Percentiles rank a stretch among this genome's conserved stretches.
Conservation (phyloP, 208 protist species). For the Wallacemonas sp. region DNA sequence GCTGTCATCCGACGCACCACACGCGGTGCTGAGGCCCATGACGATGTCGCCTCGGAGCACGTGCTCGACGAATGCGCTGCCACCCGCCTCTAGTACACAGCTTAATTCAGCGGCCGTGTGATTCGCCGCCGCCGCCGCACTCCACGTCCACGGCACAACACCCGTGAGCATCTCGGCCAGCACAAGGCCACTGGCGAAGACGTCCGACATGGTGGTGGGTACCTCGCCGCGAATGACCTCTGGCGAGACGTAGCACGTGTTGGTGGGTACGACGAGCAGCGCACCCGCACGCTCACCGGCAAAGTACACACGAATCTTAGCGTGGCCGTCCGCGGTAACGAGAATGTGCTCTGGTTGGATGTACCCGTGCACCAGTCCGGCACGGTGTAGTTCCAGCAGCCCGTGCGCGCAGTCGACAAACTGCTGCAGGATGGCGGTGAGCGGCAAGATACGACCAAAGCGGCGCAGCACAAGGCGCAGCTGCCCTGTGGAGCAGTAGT, state of each 20-base stretch:
- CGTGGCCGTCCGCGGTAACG: not conserved
- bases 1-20: not conserved
- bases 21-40: not conserved
- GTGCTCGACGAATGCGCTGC: not conserved
- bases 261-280: not conserved
- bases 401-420: not conserved
- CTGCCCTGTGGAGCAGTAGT: not conserved
- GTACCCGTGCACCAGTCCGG: not conserved
- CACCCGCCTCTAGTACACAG: not conserved
- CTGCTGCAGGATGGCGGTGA: not conserved
- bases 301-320: slow-evolving; percentile 1
- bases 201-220: not conserved
- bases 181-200: not conserved
- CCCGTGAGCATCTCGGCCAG: not conserved
- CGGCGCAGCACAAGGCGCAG: not conserved
- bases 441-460: not conserved
- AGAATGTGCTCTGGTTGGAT: not conserved
- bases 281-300: not conserved
- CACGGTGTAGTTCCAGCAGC: not conserved
- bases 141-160: not conserved
- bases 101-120: not conserved
- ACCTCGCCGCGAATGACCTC: not conserved
- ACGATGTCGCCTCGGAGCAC: not conserved
- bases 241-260: not conserved
- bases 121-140: not conserved